These are phyloP conservation scores for Ogataea ramenticola DNA, from an alignment of 805 yeast genomes.

Conservation along the genomic window DNA sequence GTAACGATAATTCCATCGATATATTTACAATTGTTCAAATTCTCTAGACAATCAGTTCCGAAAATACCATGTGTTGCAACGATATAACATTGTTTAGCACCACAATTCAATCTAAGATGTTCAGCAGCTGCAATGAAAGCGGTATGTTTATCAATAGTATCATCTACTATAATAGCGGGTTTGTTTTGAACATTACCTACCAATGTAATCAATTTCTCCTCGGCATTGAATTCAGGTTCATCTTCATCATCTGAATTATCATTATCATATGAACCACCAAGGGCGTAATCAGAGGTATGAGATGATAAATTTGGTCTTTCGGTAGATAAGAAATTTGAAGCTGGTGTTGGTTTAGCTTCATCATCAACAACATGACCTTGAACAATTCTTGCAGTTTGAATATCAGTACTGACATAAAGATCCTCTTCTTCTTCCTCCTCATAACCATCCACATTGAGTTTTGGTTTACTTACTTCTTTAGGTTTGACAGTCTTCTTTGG, in stretches of 20 bases:
- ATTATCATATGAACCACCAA: constrained; percentile 78
- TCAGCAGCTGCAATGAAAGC: constrained; percentile 97
- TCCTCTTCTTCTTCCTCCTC: constrained; percentile 57
- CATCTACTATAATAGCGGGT: constrained; percentile 92
- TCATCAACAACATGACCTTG: constrained; percentile 97
- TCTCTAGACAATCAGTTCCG: constrained; percentile 78
- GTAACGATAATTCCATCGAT: constrained; percentile 93
- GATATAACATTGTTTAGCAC: constrained; percentile 84
- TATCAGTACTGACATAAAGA: constrained; percentile 64
- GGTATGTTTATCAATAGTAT: constrained; percentile 93
- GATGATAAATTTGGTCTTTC: constrained; percentile 4
- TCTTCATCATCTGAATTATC: constrained; percentile 86
- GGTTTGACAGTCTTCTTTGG: constrained; percentile 30
- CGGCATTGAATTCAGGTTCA: constrained; percentile 51
- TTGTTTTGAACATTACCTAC: constrained; percentile 93
- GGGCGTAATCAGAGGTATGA: constrained; percentile 37
- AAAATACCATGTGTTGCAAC: constrained; percentile 96
- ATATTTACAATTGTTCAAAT: constrained; percentile 66
- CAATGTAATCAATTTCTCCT: constrained; percentile 85
- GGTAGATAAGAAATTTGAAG: constrained; percentile 7
- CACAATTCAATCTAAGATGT: constrained; percentile 91
- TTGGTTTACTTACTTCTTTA: constrained; percentile 3
- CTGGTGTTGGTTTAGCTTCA: constrained; percentile 21
- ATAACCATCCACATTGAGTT: constrained; percentile 20
- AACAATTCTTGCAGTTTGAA: constrained; percentile 93